Evolutionary conservation across 441 rosid species (phyloP), one percentile per base, ranked within the genome.

Genomic region (Hura crepitans): DNA sequence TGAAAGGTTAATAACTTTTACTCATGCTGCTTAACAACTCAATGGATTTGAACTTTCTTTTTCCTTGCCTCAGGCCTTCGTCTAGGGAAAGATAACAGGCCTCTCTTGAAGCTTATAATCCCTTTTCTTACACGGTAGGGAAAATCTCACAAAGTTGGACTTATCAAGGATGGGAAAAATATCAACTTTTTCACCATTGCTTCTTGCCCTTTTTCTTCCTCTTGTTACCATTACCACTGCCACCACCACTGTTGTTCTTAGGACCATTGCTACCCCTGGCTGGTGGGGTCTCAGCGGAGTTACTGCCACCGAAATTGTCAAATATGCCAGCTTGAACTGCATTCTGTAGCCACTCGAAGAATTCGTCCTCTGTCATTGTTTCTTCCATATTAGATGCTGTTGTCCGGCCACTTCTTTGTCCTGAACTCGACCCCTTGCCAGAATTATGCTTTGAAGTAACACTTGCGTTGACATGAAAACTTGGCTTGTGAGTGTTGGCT

Each of bases 401-500:
- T 42, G 94, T 78, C 67, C 77, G 66, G 68, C 84, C 82, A 31
- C 89, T 81, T 83, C 80, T 88, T 73, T 82, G 90, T 50, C 89
- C 90, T 27, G 93, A 74, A 61, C 81, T 80, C 33, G 86, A 68
- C 78, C 90, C 97, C 78, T 89, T 83, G 70, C 85, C 45, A 1
- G 77, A 42, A 53, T 76, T 70, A 23, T 80, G 89, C 80, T 83
- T 92, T 42, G 89, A 68, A 46, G 86, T 82, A 25, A 87, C 70
- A 37, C 87, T 86, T 2, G 98, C 85, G 78, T 89, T 95, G 73
- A 95, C 97, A 60, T 95, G 99, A 79, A 95, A 95, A 78, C 95
- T 88, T 31, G 98, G 92, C 84, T 91, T 95, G 86, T 92, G 97
- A 1, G 90, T 87, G 80, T 95, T 92, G n/a, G 97, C 86, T 17